phyloP scores from a whole-genome alignment of 2,329 filamentous ascomycete species.

The Cytospora paraplurivora region DNA sequence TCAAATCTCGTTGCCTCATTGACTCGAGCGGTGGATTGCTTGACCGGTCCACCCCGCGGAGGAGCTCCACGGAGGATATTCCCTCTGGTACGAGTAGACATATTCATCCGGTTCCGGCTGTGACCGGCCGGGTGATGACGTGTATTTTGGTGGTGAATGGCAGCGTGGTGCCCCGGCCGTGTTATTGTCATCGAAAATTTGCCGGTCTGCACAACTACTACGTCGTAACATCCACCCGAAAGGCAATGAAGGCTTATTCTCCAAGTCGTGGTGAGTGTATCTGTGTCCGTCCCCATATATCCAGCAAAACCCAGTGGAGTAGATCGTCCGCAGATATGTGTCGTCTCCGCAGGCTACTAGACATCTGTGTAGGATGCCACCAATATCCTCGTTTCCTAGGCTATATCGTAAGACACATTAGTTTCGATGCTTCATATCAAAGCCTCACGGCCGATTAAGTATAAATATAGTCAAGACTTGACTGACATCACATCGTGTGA shows the following conservation, averaged over 20 bases:
- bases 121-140: background rate
- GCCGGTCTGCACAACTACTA: too few species aligned
- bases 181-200: too few species aligned
- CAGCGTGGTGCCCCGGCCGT: too few species aligned
- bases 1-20: background rate
- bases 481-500: background rate
- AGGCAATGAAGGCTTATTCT: too few species aligned
- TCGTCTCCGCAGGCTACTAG: too few species aligned
- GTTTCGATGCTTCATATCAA: background rate
- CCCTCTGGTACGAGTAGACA: background rate
- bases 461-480: background rate
- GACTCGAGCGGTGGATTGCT: background rate
- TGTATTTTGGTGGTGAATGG: background rate
- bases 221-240: too few species aligned
- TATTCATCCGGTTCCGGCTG: background rate
- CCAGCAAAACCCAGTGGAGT: too few species aligned
- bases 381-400: background rate
- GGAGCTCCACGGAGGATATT: background rate
- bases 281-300: too few species aligned
- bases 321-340: too few species aligned
- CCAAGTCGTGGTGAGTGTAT: too few species aligned
- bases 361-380: background rate
- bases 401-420: background rate
- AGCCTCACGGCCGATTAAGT: background rate
- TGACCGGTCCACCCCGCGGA: background rate